Evolutionary conservation across 768 basidiomycete species (phyloP).

Genomic region (Boletus reticuloceps): DNA sequence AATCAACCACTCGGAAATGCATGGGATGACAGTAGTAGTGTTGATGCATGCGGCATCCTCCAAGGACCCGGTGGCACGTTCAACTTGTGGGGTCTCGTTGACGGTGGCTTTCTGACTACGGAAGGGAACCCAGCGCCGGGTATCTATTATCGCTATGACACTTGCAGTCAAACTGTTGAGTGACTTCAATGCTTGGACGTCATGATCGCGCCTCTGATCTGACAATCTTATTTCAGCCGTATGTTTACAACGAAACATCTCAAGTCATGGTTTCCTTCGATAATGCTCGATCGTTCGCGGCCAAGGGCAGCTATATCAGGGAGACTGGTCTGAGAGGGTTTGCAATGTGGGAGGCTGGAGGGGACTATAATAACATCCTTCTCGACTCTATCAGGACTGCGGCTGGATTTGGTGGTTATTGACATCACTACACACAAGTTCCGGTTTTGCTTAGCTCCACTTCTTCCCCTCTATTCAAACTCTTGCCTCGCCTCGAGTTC

Average conservation of each 20-base stretch:
- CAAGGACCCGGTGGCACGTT: constrained; percentile 51
- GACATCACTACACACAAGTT: neutral
- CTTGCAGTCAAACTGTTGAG: constrained; percentile 70
- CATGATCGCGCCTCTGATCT: neutral
- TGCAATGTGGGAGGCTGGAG: constrained; percentile 69
- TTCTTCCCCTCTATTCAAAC: neutral
- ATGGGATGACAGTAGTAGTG: constrained; percentile 48
- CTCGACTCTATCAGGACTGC: constrained; percentile 49
- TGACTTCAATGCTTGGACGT: neutral
- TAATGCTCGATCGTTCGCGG: constrained; percentile 52
- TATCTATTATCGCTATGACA: constrained; percentile 56
- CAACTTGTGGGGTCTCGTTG: constrained; percentile 58
- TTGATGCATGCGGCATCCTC: constrained; percentile 53
- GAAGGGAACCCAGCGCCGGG: constrained; percentile 34
- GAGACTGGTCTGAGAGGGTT: constrained; percentile 55
- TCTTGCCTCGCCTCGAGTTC: neutral
- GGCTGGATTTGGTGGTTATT: constrained; percentile 2
- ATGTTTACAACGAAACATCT: constrained; percentile 55
- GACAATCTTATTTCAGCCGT: constrained; percentile 47
- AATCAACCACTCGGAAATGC: constrained; percentile 49
- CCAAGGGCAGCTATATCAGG: constrained; percentile 62
- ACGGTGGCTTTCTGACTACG: constrained; percentile 49
- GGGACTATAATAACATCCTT: constrained; percentile 58
- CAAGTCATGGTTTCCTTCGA: constrained; percentile 67
- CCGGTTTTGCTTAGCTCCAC: neutral